Conservation (phyloP, 306 rosid species). For the Inga leiocalycina region DNA sequence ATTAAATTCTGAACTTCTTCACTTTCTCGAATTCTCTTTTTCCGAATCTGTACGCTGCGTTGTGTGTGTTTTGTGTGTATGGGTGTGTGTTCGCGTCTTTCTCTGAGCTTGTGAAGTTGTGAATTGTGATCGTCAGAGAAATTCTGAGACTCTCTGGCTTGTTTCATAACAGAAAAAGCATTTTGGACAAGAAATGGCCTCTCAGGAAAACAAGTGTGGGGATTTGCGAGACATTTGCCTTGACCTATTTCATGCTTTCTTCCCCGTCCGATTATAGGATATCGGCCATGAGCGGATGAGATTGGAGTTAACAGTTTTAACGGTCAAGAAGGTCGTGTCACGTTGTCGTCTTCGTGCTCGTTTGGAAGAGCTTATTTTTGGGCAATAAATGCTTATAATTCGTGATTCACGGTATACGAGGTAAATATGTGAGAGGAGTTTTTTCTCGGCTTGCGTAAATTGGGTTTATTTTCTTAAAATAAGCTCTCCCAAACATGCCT, state of each 20-base stretch:
- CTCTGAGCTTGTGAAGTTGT: slow-evolving; percentile 1
- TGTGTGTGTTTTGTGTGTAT: neutral
- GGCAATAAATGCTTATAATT: too few relatives aligned
- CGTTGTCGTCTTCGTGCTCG: neutral
- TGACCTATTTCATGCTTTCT: neutral
- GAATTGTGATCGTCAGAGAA: neutral
- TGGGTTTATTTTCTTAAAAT: too few relatives aligned
- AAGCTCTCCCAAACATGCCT: too few relatives aligned
- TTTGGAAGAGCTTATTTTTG: too few relatives aligned
- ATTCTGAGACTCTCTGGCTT: neutral
- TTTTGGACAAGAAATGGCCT: neutral
- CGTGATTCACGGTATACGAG: too few relatives aligned
- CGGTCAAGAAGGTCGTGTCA: neutral
- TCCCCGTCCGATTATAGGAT: slow-evolving; percentile 35
- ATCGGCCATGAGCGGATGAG: neutral
- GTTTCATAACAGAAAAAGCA: neutral
- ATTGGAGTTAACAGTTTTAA: neutral
- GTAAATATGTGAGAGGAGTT: too few relatives aligned
- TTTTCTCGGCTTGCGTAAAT: too few relatives aligned
- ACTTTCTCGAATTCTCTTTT: slow-evolving; percentile 15
- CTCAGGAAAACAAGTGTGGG: slow-evolving; percentile 7
- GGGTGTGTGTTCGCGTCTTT: neutral
- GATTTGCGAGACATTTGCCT: slow-evolving; percentile 15
- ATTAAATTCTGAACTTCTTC: slow-evolving; percentile 41
- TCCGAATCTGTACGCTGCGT: neutral